phyloP scores from a whole-genome alignment of 371 early-diverging fungal species.

The Mucor lusitanicus region DNA sequence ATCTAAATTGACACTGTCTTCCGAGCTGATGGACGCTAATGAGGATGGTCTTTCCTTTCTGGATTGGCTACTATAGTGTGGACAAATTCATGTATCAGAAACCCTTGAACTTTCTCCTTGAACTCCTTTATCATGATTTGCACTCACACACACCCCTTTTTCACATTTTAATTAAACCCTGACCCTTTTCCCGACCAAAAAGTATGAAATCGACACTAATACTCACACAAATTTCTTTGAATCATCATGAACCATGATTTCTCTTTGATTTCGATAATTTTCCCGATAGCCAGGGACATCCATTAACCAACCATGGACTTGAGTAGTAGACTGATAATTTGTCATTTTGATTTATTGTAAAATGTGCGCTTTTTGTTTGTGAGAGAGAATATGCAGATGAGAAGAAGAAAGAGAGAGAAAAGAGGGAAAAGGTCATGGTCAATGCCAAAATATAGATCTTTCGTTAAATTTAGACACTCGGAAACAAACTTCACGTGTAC shows the following conservation, averaged over 20 bases:
- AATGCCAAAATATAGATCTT: not conserved
- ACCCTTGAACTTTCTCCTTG: not conserved
- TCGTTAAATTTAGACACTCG: conserved; percentile 7
- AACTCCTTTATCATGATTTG: conserved; percentile 2
- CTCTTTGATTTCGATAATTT: conserved; percentile 4
- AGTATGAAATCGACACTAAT: not conserved
- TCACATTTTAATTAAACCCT: conserved; percentile 8
- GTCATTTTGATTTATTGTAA: conserved; percentile 4
- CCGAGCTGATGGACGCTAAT: conserved; percentile 40
- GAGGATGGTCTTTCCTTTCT: conserved; percentile 36
- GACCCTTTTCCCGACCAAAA: conserved; percentile 1
- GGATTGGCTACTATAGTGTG: not conserved
- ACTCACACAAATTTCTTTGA: not conserved
- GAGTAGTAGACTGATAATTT: conserved; percentile 4
- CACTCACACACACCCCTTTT: not conserved
- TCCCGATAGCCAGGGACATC: conserved; percentile 22
- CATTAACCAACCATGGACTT: conserved; percentile 28
- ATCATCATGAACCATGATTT: not conserved
- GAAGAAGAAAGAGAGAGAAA: not conserved
- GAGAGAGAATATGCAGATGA: not conserved
- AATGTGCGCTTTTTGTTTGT: not conserved
- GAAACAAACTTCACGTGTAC: conserved; percentile 25
- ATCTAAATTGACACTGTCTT: conserved; percentile 47
- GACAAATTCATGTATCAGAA: not conserved
- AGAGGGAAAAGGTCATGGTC: not conserved